These are phyloP conservation scores for Pichia sp. DNA, from an alignment of 1,139 yeast species.

Conservation along the genomic window DNA sequence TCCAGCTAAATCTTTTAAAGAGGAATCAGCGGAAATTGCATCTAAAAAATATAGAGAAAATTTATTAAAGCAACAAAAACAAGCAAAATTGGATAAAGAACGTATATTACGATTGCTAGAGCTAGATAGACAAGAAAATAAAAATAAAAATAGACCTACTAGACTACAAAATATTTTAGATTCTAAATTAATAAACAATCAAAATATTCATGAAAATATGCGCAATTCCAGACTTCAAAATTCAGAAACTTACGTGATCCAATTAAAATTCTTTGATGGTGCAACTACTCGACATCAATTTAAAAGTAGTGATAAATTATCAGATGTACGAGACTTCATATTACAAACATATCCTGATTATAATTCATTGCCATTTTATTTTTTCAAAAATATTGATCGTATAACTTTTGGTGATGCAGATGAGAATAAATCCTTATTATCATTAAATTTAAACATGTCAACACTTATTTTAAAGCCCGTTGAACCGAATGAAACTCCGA, in stretches of 20 bases:
- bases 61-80: slow-evolving; percentile 32
- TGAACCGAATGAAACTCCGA: slow-evolving; percentile 20
- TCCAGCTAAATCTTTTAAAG: slow-evolving; percentile 28
- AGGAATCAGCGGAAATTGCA: slow-evolving; percentile 34
- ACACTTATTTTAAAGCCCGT: slow-evolving; percentile 29
- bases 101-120: slow-evolving; percentile 46
- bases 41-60: slow-evolving; percentile 38
- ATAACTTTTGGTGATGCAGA: slow-evolving; percentile 28
- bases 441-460: slow-evolving; percentile 28
- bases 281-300: slow-evolving; percentile 22
- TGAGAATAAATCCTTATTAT: slow-evolving; percentile 23
- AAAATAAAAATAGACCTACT: background rate
- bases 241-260: slow-evolving; percentile 22
- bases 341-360: slow-evolving; percentile 26
- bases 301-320: slow-evolving; percentile 18
- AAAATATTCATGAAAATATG: slow-evolving; percentile 19
- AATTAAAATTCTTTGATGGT: slow-evolving; percentile 30
- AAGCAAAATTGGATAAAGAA: slow-evolving; percentile 44
- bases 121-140: slow-evolving; percentile 46
- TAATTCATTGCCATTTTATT: slow-evolving; percentile 27
- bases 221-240: slow-evolving; percentile 18
- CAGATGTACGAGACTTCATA: slow-evolving; percentile 24
- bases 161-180: background rate
- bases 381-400: slow-evolving; percentile 30
- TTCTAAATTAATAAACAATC: background rate